A percentile compares a stretch with the other conserved stretches of the same genome.
These are phyloP conservation scores for Xylariales sp. DNA, from an alignment of 2,329 filamentous ascomycete genomes.

Conservation along the genomic window DNA sequence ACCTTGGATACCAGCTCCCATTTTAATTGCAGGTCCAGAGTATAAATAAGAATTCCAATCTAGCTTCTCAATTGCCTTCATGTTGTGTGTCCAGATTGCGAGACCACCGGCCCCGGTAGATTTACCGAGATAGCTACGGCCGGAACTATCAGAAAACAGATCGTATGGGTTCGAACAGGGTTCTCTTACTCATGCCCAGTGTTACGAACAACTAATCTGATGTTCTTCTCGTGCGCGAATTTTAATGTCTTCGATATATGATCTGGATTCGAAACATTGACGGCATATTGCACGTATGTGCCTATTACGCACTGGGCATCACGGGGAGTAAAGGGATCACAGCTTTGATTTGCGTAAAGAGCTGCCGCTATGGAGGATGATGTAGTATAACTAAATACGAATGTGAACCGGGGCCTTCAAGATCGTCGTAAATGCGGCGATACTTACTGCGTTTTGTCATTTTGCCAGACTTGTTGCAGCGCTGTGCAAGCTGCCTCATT, in stretches of 20 bases:
- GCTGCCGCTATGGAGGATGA: conserved; percentile 13
- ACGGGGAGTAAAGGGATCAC: conserved; percentile 26
- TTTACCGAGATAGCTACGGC: conserved; percentile 30
- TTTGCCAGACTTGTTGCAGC: conserved; percentile 11
- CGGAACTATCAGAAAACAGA: conserved; percentile 24
- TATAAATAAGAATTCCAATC: conserved; percentile 15
- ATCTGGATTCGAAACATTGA: conserved; percentile 18
- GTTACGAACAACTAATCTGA: conserved; percentile 14
- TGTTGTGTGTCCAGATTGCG: conserved; percentile 24
- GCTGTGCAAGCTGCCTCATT: conserved; percentile 10
- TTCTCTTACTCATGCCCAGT: no score
- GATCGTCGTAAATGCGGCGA: no score
- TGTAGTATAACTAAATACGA: conserved; percentile 2
- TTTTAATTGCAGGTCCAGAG: conserved; percentile 18
- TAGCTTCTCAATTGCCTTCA: conserved; percentile 18
- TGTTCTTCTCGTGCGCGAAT: conserved; percentile 12
- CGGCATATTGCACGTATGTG: conserved; percentile 24
- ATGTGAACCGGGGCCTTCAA: no score
- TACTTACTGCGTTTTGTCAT: conserved; percentile 9
- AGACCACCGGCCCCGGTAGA: conserved; percentile 23
- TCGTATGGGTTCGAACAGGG: conserved; percentile 36
- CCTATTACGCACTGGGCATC: conserved; percentile 32
- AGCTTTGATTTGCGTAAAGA: conserved; percentile 20
- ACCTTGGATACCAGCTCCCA: conserved; percentile 17
- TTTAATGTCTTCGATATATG: conserved; percentile 16